phyloP scores from a whole-genome alignment of 139 green algal genomes.

The Ostreobium quekettii region DNA sequence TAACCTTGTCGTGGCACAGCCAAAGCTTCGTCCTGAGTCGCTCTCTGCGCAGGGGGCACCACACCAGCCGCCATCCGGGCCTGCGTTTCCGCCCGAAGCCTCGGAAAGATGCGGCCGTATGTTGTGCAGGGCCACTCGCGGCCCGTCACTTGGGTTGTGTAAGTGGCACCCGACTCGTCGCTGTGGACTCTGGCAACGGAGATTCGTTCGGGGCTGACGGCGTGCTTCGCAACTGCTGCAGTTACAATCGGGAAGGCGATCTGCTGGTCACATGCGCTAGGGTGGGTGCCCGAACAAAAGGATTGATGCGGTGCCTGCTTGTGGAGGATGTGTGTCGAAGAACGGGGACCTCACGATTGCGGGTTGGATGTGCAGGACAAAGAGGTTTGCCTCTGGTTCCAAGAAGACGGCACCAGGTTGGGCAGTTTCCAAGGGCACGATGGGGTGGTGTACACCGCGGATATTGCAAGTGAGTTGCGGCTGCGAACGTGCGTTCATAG shows the following conservation, averaged over 20 bases:
- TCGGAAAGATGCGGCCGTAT: conserved; percentile 65
- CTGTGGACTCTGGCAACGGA: background rate
- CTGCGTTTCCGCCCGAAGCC: background rate
- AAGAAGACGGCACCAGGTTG: conserved; percentile 81
- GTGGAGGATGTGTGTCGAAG: background rate
- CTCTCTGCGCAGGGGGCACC: no score
- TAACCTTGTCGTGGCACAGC: no score
- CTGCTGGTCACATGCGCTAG: conserved; percentile 92
- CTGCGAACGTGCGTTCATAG: background rate
- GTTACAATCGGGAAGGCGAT: conserved; percentile 95
- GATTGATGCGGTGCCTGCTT: background rate
- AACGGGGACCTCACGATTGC: background rate
- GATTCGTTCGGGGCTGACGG: background rate
- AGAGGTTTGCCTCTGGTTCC: conserved; percentile 80
- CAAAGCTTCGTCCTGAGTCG: no score
- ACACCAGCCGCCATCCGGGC: no score
- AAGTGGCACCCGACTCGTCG: background rate
- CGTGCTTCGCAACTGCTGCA: conserved; percentile 29
- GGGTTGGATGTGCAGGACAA: conserved; percentile 47
- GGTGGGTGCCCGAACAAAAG: conserved; percentile 30
- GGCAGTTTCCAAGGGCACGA: conserved; percentile 97
- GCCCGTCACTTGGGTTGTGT: conserved; percentile 70
- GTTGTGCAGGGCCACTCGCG: conserved; percentile 82
- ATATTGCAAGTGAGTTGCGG: conserved; percentile 67
- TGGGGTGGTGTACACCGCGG: conserved; percentile 82